Evolutionary conservation across 495 filamentous ascomycete species (phyloP), one percentile per base, ranked within the genome.

Genomic region (Ramalina intermedia): DNA sequence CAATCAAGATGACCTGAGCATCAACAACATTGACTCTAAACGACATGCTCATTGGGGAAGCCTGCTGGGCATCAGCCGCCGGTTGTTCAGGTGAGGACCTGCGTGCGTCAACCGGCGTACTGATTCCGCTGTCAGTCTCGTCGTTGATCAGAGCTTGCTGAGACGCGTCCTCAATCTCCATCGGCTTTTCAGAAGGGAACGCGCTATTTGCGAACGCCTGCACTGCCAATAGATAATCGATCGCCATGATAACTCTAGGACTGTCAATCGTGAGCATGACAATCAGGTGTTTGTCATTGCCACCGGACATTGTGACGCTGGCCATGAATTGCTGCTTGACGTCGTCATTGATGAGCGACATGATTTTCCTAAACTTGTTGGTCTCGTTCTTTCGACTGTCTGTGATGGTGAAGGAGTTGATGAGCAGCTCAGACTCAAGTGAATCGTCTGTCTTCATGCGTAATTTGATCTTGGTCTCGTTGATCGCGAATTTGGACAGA

Each of bases 291-390:
- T 78, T 76, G 8, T 95, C 81, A 29, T 81, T 66, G 3, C 89
- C 90, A 23, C 87, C 85, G 7, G 93, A 89, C 61, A 96, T 90
- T 7, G 87, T 88, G 26, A 98, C 67, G 66, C 83, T 93, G 35
- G 91, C 91, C 93, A 98, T 96, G 60, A 96, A 94, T 52, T 84
- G 80, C 66, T 96, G 91, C 59, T 94, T 85, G 9, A 91, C 88
- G 45, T 84, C 82, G 52, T 86, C 85, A 61, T 96, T 96, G 57
- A 87, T 85, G 54, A 93, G 79, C 20, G 90, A 89, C 91, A 98
- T 96, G 64, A 96, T 94, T 62, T 93, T 94, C 39, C 86, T 78
- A 74, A 90, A 98, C 62, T 95, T 95, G 64, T 95, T 96, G 7
- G 80, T 85, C 52, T 91, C 87, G 41, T 77, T 72, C 24, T 76